Evolutionary conservation across 345 rosid species (phyloP), one percentile per base, ranked within the genome.

Genomic region (Sonneratia caseolaris): DNA sequence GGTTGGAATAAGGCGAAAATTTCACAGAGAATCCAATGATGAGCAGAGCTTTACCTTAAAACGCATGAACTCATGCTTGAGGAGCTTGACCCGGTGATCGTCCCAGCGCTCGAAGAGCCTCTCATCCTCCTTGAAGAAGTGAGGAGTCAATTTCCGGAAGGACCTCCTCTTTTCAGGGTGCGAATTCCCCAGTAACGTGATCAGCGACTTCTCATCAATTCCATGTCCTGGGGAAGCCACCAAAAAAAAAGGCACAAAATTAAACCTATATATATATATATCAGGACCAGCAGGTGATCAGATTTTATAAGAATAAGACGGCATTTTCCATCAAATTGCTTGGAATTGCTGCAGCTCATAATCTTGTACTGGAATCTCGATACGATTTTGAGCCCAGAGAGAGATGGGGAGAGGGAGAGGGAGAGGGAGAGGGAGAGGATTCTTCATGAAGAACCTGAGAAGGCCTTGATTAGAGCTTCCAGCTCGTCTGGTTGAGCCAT

Each of bases 21-120:
- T 13, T 47, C 14, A 10, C 9, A 47, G 51, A 9, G 1, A 8
- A 47, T 47, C 13, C 14, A 9, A 47, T 2, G 9, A 4, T 47
- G 57, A 53, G 4, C 64, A 7, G 64, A n/a, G 32, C 64, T n/a
- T 18, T 59, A 94, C 99, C 86, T 89, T 85, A 73, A 90, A 90
- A 57, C 97, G 91, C 75, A 82, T 62, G 83, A 92, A 95, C 72
- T 92, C 97, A 48, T 81, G 83, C 84, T 83, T 83, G 81, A 92
- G 87, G 70, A 84, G 87, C 67, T 68, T 79, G 74, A 88, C 66
- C 74, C 69, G 68, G 65, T 78, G 74, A 69, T 87, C 92, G 74
- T 87, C 82, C 78, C 91, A 92, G 36, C 90, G 80, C 83, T 92
- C 96, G 47, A 92, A 92, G 59, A 80, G 79, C 68, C 91, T 87